Percentiles rank a stretch among this genome's conserved stretches.
Evolutionary conservation across 148 eudicot genomes (phyloP).

Genomic region (Gaultheria prostrata): DNA sequence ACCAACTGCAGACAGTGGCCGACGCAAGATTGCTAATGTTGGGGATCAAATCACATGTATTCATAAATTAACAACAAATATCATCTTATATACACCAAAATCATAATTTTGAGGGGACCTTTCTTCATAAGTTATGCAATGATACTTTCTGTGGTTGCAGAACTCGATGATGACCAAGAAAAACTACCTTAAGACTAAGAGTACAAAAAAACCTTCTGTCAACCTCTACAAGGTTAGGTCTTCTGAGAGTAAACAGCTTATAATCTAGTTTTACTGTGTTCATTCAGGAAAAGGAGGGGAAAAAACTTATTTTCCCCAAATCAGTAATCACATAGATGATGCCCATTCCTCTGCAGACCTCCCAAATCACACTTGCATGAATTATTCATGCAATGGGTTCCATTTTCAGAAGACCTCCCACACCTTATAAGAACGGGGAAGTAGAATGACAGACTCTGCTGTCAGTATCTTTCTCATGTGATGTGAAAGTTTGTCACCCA

Average conservation of each 20-base stretch:
- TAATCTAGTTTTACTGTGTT: neutral
- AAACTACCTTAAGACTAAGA: neutral
- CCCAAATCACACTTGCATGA: neutral
- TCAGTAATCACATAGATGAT: neutral
- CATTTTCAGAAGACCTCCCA: neutral
- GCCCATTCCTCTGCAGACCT: neutral
- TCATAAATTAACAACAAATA: no score
- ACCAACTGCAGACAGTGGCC: neutral
- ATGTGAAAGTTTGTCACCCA: neutral
- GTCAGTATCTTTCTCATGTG: neutral
- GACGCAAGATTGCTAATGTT: no score
- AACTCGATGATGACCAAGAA: neutral
- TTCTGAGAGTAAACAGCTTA: neutral
- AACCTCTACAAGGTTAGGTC: slow-evolving; percentile 4
- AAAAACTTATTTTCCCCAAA: neutral
- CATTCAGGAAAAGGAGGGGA: neutral
- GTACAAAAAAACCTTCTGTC: neutral
- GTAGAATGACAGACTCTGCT: neutral
- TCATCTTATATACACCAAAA: no score
- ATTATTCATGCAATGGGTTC: neutral
- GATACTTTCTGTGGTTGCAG: neutral
- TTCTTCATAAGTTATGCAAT: neutral
- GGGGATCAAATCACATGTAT: no score
- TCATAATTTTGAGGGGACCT: no score
- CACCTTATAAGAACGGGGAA: neutral